Conservation (phyloP, 805 yeast genomes). For the Saccharomycopsis sp. region DNA sequence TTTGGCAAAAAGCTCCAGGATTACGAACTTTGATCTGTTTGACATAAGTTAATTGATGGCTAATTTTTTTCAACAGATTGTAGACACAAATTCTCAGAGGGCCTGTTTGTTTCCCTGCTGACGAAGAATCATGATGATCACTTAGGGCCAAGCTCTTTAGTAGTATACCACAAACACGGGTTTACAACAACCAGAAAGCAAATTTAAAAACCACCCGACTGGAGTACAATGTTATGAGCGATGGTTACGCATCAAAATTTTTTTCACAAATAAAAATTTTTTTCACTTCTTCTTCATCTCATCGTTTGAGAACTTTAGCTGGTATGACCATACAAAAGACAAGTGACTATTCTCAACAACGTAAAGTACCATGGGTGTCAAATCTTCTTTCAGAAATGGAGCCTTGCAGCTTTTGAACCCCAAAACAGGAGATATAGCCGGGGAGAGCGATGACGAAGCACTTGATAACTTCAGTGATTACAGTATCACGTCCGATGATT, state of each 20-base stretch:
- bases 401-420: slow-evolving; percentile 18
- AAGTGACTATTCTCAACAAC: background rate
- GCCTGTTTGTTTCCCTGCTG: no score
- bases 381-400: slow-evolving; percentile 17
- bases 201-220: background rate
- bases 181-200: no score
- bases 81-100: no score
- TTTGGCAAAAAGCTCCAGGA: background rate
- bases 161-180: background rate
- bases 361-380: slow-evolving; percentile 12
- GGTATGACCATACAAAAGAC: background rate
- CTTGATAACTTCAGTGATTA: slow-evolving; percentile 19
- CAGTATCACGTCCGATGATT: slow-evolving; percentile 19
- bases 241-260: no score
- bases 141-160: no score
- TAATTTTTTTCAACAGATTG: no score
- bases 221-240: background rate
- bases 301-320: background rate
- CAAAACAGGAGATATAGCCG: slow-evolving; percentile 14
- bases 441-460: slow-evolving; percentile 14
- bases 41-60: background rate
- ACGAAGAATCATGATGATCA: no score
- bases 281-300: background rate
- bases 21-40: background rate
- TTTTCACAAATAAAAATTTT: background rate